Evolutionary conservation across 1,284 basidiomycete genomes (phyloP).

Genomic region (Moesziomyces sp.): DNA sequence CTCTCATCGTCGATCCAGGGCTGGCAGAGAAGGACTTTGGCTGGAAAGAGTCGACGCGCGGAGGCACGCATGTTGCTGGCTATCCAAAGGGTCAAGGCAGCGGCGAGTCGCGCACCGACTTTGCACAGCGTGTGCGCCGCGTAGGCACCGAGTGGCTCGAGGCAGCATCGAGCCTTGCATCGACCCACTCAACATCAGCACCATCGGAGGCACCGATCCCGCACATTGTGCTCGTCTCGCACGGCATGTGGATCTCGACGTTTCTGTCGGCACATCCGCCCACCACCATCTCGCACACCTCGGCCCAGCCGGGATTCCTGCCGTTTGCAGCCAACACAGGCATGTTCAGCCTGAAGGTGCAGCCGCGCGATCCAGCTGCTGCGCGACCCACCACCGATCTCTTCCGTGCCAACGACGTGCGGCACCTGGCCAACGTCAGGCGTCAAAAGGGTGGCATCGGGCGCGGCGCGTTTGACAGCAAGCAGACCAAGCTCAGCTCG

Average conservation of each 20-base stretch:
- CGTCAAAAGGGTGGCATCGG: constrained; percentile 43
- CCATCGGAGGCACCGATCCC: constrained; percentile 7
- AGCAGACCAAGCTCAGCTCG: constrained; percentile 31
- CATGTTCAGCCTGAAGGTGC: constrained; percentile 47
- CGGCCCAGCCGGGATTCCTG: constrained; percentile 23
- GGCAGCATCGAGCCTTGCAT: constrained; percentile 10
- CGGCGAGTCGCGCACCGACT: constrained; percentile 33
- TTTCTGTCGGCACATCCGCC: constrained; percentile 49
- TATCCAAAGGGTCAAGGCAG: constrained; percentile 33
- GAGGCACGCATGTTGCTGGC: constrained; percentile 37
- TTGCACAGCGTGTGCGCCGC: constrained; percentile 15
- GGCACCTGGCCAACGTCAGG: constrained; percentile 32
- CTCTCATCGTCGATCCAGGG: constrained; percentile 24
- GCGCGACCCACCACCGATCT: constrained; percentile 13
- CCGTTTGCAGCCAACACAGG: constrained; percentile 56
- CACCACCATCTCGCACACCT: constrained; percentile 19
- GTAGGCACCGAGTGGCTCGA: constrained; percentile 34
- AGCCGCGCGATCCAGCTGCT: background rate
- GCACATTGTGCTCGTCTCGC: constrained; percentile 58
- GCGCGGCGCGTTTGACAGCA: constrained; percentile 23
- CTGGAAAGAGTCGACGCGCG: constrained; percentile 49
- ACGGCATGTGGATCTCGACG: constrained; percentile 63
- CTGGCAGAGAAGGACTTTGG: constrained; percentile 54
- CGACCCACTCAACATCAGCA: background rate
- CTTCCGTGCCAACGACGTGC: constrained; percentile 33